A percentile compares a stretch with the other conserved stretches of the same genome.
Evolutionary conservation across 164 flowering plant genomes (phyloP).

Genomic region (Aristolochia fimbriata): DNA sequence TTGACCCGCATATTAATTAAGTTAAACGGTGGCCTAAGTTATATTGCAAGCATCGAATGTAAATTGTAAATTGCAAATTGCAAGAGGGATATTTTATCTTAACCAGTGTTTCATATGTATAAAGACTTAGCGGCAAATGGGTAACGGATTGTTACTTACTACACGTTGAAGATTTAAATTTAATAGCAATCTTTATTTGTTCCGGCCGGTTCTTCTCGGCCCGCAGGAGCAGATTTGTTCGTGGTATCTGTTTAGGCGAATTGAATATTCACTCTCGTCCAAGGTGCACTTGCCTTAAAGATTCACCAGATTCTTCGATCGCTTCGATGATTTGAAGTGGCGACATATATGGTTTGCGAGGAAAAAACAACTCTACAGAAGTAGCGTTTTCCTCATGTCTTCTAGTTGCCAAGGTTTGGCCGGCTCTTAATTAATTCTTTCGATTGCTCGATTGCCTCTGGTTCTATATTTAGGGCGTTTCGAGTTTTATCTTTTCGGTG

Average conservation of each 20-base stretch:
- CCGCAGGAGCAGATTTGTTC: background rate
- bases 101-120: too few relatives aligned
- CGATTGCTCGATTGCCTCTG: background rate
- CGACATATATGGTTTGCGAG: too few relatives aligned
- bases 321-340: slow-evolving; percentile 2
- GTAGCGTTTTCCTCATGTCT: background rate
- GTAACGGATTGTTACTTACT: too few relatives aligned
- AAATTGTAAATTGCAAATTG: too few relatives aligned
- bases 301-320: slow-evolving; percentile 5
- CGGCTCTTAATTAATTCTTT: slow-evolving; percentile 5
- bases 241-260: background rate
- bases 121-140: too few relatives aligned
- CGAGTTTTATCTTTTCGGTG: background rate
- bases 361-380: too few relatives aligned
- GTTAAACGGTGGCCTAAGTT: too few relatives aligned
- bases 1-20: too few relatives aligned
- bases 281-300: background rate
- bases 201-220: background rate
- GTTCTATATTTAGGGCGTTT: background rate
- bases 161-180: background rate
- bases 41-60: too few relatives aligned
- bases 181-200: background rate
- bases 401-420: slow-evolving; percentile 11
- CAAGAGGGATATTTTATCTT: too few relatives aligned
- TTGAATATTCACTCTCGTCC: too few relatives aligned